phyloP scores from a whole-genome alignment of 345 rosid genomes.

The Stellera chamaejasme region DNA sequence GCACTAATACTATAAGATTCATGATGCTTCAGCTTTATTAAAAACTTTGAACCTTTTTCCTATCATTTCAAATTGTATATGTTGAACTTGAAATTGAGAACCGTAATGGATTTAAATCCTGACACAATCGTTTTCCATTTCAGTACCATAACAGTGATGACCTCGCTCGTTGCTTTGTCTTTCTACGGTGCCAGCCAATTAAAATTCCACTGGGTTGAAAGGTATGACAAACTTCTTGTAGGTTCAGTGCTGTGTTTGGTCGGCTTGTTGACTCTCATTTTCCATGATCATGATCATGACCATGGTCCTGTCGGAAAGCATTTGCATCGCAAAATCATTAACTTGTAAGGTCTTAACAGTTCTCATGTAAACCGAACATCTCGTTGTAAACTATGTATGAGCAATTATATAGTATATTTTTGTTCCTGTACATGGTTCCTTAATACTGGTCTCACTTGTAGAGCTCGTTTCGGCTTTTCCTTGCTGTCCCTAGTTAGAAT shows the following conservation, averaged over 20 bases:
- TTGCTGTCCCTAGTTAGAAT: too few relatives aligned
- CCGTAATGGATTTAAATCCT: too few relatives aligned
- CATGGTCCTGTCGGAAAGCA: constrained; percentile 29
- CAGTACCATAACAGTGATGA: constrained; percentile 96
- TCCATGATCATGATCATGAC: constrained; percentile 70
- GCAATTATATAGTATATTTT: not conserved
- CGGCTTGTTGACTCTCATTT: constrained; percentile 79
- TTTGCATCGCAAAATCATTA: constrained; percentile 61
- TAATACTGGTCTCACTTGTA: not conserved
- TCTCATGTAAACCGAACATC: not conserved
- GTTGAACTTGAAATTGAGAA: too few relatives aligned
- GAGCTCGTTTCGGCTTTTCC: too few relatives aligned
- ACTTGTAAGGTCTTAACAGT: constrained; percentile 22
- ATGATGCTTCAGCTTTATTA: too few relatives aligned
- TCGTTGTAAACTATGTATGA: not conserved
- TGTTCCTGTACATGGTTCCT: not conserved
- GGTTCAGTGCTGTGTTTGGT: constrained; percentile 94
- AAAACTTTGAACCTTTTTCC: too few relatives aligned
- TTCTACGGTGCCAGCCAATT: constrained; percentile 98
- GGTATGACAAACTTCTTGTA: constrained; percentile 89
- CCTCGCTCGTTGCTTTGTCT: constrained; percentile 89
- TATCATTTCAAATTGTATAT: too few relatives aligned
- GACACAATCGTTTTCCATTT: constrained; percentile 13
- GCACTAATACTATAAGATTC: too few relatives aligned
- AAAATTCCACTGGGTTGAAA: constrained; percentile 96